Conservation (phyloP, 768 basidiomycete species). For the Mycena belliarum region DNA sequence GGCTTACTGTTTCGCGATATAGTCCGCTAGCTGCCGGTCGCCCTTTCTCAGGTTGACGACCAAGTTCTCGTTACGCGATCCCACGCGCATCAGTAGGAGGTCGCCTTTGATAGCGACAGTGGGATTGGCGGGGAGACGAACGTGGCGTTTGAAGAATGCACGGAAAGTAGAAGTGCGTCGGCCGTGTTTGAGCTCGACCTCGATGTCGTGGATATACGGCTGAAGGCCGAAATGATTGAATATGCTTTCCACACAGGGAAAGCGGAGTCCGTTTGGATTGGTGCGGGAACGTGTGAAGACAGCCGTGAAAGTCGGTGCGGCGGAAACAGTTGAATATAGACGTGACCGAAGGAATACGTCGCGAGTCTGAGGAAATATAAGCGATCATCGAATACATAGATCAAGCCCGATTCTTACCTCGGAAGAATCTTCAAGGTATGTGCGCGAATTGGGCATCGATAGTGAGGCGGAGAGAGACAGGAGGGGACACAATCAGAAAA, state of each 20-base stretch:
- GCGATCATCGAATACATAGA: no score
- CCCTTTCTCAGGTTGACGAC: neutral
- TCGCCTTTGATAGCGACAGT: neutral
- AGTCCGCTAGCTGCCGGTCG: neutral
- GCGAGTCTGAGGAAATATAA: no score
- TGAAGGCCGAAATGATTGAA: neutral
- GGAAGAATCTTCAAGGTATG: no score
- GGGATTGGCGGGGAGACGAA: neutral
- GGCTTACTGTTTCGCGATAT: neutral
- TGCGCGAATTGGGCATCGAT: no score
- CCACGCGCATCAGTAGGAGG: neutral
- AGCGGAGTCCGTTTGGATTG: neutral
- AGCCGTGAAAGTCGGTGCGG: no score
- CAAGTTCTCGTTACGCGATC: neutral
- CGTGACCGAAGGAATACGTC: no score
- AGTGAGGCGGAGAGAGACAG: no score
- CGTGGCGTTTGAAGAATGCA: neutral
- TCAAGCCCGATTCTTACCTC: no score
- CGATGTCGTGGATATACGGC: neutral
- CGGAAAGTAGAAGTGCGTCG: neutral
- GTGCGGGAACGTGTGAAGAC: neutral
- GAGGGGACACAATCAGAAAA: no score
- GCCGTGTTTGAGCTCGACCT: neutral
- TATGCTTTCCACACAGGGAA: neutral
- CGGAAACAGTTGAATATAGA: no score